phyloP scores from a whole-genome alignment of 2,329 filamentous ascomycete genomes.

The Ilyonectria destructans region DNA sequence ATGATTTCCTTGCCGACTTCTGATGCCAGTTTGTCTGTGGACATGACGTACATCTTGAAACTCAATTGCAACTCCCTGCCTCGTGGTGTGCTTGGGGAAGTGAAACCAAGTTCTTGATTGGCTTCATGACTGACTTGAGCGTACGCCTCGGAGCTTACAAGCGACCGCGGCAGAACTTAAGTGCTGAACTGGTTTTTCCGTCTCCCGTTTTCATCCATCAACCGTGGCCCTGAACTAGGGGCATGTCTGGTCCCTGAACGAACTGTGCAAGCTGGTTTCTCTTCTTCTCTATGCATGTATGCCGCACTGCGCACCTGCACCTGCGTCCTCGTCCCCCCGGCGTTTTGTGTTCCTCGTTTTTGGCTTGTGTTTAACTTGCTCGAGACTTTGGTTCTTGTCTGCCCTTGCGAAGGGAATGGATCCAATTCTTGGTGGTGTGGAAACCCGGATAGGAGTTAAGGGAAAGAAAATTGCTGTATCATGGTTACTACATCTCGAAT shows the following conservation, averaged over 20 bases:
- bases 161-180: constrained; percentile 13
- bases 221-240: constrained; percentile 15
- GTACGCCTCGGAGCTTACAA: constrained; percentile 18
- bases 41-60: constrained; percentile 47
- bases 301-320: constrained; percentile 13
- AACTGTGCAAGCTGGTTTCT: constrained; percentile 23
- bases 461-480: constrained; percentile 21
- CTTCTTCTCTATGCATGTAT: constrained; percentile 23
- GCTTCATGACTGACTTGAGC: constrained; percentile 38
- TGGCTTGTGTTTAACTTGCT: constrained; percentile 20
- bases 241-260: constrained; percentile 25
- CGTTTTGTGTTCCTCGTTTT: constrained; percentile 27
- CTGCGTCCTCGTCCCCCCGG: constrained; percentile 12
- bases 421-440: constrained; percentile 18
- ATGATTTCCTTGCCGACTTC: constrained; percentile 46
- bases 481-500: constrained; percentile 14
- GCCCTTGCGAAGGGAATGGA: constrained; percentile 23
- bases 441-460: constrained; percentile 27
- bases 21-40: constrained; percentile 46
- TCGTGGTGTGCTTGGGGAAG: constrained; percentile 35
- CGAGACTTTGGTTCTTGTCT: constrained; percentile 21
- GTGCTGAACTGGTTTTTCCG: constrained; percentile 13
- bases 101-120: constrained; percentile 39
- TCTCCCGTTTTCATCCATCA: constrained; percentile 13
- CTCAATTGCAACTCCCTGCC: constrained; percentile 36